Evolutionary conservation across 2,329 filamentous ascomycete species (phyloP), one percentile per base, ranked within the genome.

Genomic region (Colletotrichum theobromicola): DNA sequence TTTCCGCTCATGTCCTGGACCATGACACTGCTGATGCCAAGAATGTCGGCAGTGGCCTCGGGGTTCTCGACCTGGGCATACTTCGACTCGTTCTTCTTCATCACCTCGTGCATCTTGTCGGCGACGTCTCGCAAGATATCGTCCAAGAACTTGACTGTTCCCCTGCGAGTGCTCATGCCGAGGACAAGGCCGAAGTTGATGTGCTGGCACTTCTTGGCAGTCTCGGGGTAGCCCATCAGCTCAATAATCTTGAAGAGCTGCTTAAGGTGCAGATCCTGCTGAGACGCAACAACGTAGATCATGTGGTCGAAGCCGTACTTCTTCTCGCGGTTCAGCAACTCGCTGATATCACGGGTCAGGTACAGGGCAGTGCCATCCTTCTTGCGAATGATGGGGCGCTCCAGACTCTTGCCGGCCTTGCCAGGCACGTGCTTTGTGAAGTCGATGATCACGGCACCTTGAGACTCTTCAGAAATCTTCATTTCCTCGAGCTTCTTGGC

Each of bases 1-100:
- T 98, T 98, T 83, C 96, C 97, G 77, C 91, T 94, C 95, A 98
- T 98, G 82, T 98, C 97, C 85, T 98, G 96, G 24, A 98, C 95
- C 95, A 98, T 98, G 81, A 98, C 96, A 81, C 94, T 94, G 77
- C 94, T 96, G 82, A 98, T 98, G 77, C 96, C 97, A 4, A 98
- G 90, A 13, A 91, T 95, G 85, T 98, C 97, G 75, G 97, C 95
- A 12, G 93, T 94, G 69, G 91, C 90, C 69, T 92, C 92, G 1
- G 96, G 96, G 83, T 98, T 89, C 80, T 93, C 94, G 32, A 99
- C 93, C 84, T 98, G 95, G 71, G 92, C 87, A 85, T 98, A 99
- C 88, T 99, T 99, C 81, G 90, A 89, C 79, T 94, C 90, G 84
- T 98, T 98, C 87, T 93, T 94, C 84, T 88, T 92, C 97, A 99